These are phyloP conservation scores for Ensete glaucum DNA, from an alignment of 176 grass and related monocot genomes.

Conservation along the genomic window DNA sequence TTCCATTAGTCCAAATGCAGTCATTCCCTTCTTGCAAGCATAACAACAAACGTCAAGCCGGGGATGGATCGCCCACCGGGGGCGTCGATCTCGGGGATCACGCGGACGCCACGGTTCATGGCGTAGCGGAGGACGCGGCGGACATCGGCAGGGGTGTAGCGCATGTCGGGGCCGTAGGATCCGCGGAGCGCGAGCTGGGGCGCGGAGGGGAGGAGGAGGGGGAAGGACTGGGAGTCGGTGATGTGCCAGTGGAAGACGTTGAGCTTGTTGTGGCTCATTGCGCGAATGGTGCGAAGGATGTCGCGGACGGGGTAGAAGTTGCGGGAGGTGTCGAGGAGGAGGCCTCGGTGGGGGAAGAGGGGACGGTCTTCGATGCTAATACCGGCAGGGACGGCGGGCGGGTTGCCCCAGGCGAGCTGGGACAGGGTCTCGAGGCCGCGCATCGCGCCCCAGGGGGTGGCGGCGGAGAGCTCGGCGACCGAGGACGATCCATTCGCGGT, in stretches of 20 bases:
- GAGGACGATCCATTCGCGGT: slow-evolving; percentile 6
- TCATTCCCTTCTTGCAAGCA: background rate
- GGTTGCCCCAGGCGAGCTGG: slow-evolving; percentile 46
- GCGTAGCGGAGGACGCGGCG: slow-evolving; percentile 54
- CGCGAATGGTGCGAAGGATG: slow-evolving; percentile 64
- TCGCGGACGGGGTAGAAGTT: slow-evolving; percentile 65
- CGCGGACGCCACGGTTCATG: slow-evolving; percentile 49
- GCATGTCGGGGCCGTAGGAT: slow-evolving; percentile 59
- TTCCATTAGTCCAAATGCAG: background rate
- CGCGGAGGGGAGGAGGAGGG: slow-evolving; percentile 61
- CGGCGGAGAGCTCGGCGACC: slow-evolving; percentile 40
- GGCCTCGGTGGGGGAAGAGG: slow-evolving; percentile 54
- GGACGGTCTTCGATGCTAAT: slow-evolving; percentile 63
- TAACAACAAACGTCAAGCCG: background rate
- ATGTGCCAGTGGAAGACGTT: slow-evolving; percentile 92
- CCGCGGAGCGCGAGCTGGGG: slow-evolving; percentile 52
- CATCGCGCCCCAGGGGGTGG: slow-evolving; percentile 70
- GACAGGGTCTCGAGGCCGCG: slow-evolving; percentile 82
- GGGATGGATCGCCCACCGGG: slow-evolving; percentile 38
- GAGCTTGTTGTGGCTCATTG: slow-evolving; percentile 90
- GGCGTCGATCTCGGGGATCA: slow-evolving; percentile 91
- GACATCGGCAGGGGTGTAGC: slow-evolving; percentile 57
- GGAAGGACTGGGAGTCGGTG: slow-evolving; percentile 89
- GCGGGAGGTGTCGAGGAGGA: slow-evolving; percentile 71
- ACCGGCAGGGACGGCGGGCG: slow-evolving; percentile 34